These are phyloP conservation scores for Pleurostoma richardsiae DNA, from an alignment of 2,329 filamentous ascomycete genomes.

Conservation along the genomic window DNA sequence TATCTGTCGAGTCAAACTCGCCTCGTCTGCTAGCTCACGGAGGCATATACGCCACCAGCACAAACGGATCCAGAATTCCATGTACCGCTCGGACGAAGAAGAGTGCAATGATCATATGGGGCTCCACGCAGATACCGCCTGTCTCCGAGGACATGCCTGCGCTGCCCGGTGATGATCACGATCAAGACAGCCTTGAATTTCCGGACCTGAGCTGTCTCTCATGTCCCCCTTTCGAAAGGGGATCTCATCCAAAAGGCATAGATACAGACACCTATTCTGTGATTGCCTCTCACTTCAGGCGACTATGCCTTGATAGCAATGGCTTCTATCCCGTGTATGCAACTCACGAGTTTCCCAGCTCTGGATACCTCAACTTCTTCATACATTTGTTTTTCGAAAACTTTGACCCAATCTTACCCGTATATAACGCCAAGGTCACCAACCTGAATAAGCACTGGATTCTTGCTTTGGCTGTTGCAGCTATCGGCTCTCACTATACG, in stretches of 20 bases:
- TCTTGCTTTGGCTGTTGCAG: slow-evolving; percentile 13
- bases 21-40: background rate
- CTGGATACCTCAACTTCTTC: slow-evolving; percentile 21
- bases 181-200: too few species aligned
- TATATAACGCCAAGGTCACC: slow-evolving; percentile 15
- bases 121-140: slow-evolving; percentile 1
- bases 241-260: too few species aligned
- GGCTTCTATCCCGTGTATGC: slow-evolving; percentile 10
- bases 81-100: slow-evolving; percentile 4
- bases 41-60: slow-evolving; percentile 8
- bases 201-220: too few species aligned
- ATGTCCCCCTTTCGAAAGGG: too few species aligned
- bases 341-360: slow-evolving; percentile 17
- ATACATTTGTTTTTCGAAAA: slow-evolving; percentile 23
- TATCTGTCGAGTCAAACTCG: too few species aligned
- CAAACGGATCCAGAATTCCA: slow-evolving; percentile 5
- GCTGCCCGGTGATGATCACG: too few species aligned
- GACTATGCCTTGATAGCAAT: background rate
- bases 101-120: background rate
- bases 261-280: background rate
- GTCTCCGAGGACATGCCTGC: background rate
- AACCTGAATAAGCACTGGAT: slow-evolving; percentile 12
- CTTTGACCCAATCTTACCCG: slow-evolving; percentile 23
- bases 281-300: background rate
- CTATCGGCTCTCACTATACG: slow-evolving; percentile 17